Conservation (phyloP, 2,329 filamentous ascomycete genomes). For the Talaromyces pinophilus region DNA sequence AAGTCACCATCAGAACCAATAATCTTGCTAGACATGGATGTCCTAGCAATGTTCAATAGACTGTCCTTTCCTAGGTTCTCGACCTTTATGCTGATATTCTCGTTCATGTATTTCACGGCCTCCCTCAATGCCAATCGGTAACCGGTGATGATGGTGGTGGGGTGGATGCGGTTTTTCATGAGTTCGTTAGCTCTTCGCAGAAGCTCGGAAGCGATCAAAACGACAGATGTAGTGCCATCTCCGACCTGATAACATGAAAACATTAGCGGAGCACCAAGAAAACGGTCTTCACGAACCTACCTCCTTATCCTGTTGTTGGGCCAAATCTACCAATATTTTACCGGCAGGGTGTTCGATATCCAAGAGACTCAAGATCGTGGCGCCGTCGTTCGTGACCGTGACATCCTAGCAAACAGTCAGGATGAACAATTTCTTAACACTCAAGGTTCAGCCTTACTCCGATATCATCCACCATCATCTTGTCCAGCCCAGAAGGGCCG, state of each 20-base stretch:
- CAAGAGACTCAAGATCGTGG: conserved; percentile 90
- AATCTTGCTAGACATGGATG: conserved; percentile 99
- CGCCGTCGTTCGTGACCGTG: conserved; percentile 97
- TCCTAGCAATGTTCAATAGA: conserved; percentile 92
- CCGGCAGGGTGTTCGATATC: conserved; percentile 97
- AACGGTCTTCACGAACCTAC: conserved; percentile 31
- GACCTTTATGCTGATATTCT: conserved; percentile 95
- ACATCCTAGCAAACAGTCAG: conserved; percentile 66
- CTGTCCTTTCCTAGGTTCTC: conserved; percentile 88
- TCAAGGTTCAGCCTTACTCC: conserved; percentile 61
- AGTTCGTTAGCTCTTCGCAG: conserved; percentile 92
- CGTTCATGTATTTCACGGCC: conserved; percentile 97
- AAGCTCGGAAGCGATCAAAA: conserved; percentile 94
- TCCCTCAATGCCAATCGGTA: conserved; percentile 94
- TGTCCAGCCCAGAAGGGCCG: conserved; percentile 92
- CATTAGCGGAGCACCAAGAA: conserved; percentile 23
- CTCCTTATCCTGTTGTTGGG: conserved; percentile 98
- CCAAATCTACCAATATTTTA: conserved; percentile 96
- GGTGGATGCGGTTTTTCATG: conserved; percentile 99
- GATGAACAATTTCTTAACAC: conserved; percentile 29
- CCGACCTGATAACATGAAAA: conserved; percentile 61
- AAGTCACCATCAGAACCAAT: conserved; percentile 95
- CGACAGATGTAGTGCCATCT: conserved; percentile 96
- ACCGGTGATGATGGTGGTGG: conserved; percentile 97
- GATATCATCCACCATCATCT: conserved; percentile 99